Evolutionary conservation across 495 filamentous ascomycete species (phyloP), one percentile per base, ranked within the genome.

Genomic region (Aspergillus incahuasiensis): DNA sequence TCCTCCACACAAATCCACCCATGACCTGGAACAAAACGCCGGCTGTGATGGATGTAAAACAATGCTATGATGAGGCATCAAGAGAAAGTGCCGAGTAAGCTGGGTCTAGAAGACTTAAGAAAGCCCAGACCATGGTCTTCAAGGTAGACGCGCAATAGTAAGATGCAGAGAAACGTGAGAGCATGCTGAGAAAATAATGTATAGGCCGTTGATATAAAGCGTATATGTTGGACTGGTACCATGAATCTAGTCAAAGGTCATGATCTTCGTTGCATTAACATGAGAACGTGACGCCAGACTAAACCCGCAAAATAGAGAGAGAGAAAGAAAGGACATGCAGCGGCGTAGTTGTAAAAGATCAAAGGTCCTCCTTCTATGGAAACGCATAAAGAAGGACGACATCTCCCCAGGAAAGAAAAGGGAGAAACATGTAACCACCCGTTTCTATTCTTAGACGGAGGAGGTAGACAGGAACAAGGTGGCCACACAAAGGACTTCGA

Each of bases 261-360:
- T 76, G 67, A 62, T 73, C 68, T 74, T 72, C 73, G 73, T 75
- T 75, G 71, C 64, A 74, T 74, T 74, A 60, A 65, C 72, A 67
- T 71, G 66, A 61, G 60, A 66, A 70, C 66, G 67, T 72, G 64
- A 67, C 56, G 55, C 57, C 63, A 65, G 67, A 62, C 62, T 66
- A 64, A 63, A 45, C 56, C 57, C 55, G 52, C 55, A 61, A 61
- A 56, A 59, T 60, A 60, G 55, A 55, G 54, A 62, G 55, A 46
- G 34, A 39, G 49, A 30, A 42, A 28, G 52, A 50, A 59, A 59
- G 56, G 52, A 35, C 57, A 66, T 66, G 63, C 62, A 62, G 62
- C 64, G 56, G 55, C 52, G 63, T 60, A 57, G 39, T 58, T 59
- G 30, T 61, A 62, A 55, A 55, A 61, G 58, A 63, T 43, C 61